Conservation (phyloP, 768 basidiomycete genomes). For the Butyriboletus loyo region DNA sequence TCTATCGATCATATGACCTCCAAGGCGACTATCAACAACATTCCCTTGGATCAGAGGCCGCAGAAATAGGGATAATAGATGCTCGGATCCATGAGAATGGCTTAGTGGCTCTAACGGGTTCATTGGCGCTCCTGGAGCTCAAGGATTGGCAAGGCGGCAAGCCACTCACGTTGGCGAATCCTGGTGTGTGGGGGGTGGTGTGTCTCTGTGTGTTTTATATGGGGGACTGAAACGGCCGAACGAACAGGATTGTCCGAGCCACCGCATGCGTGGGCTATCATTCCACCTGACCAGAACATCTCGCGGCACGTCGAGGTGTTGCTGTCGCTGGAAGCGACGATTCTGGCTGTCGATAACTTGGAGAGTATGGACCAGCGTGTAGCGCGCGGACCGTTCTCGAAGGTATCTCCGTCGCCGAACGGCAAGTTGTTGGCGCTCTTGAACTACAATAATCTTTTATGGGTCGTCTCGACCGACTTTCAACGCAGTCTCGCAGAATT, state of each 20-base stretch:
- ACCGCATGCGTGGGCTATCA: slow-evolving; percentile 82
- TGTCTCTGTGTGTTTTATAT: slow-evolving; percentile 1
- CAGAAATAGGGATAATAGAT: slow-evolving; percentile 79
- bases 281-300: slow-evolving; percentile 86
- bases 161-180: slow-evolving; percentile 67
- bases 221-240: slow-evolving; percentile 3
- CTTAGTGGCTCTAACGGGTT: slow-evolving; percentile 78
- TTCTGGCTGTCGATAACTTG: slow-evolving; percentile 83
- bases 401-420: slow-evolving; percentile 87
- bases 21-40: slow-evolving; percentile 84
- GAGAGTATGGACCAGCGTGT: slow-evolving; percentile 87
- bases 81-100: slow-evolving; percentile 86
- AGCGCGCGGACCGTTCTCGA: slow-evolving; percentile 83
- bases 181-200: slow-evolving; percentile 53
- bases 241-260: slow-evolving; percentile 66
- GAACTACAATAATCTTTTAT: slow-evolving; percentile 67
- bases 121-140: slow-evolving; percentile 76
- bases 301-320: slow-evolving; percentile 90
- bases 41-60: slow-evolving; percentile 79
- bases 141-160: slow-evolving; percentile 84
- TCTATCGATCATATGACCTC: slow-evolving; percentile 85
- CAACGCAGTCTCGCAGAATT: slow-evolving; percentile 86
- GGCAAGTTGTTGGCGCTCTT: slow-evolving; percentile 88
- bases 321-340: slow-evolving; percentile 74
- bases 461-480: slow-evolving; percentile 96